Evolutionary conservation across 2,329 filamentous ascomycete species (phyloP), one percentile per base, ranked within the genome.

Genomic region (Samsoniella hepiali): DNA sequence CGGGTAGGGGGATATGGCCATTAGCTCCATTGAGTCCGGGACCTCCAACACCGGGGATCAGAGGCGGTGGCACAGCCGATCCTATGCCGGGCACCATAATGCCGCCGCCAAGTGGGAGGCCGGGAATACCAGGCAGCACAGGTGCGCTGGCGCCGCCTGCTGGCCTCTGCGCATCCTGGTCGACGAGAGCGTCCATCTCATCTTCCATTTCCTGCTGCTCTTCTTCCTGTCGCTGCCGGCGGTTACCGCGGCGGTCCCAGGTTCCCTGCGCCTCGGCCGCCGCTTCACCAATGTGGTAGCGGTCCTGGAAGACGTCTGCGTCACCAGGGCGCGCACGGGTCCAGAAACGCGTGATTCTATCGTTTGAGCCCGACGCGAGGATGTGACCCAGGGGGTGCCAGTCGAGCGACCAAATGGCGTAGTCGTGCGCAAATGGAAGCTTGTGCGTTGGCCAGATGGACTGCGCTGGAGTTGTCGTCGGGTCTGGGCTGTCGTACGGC

Each of bases 301-400:
- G 87, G 77, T 99, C 95, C 71, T 93, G 93, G 76, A 91, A 85
- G 69, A 90, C 90, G 60, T 90, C 88, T n/a, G 83, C 85, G 68
- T 97, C 94, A 56, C 95, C 95, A 1, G 95, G 95, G 55, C 95
- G 83, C 17, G 92, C 87, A 49, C 95, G 88, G 3, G 93, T 93
- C 95, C 95, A 99, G 79, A 99, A 99, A 55, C 95, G 88, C 2
- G 95, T 98, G 66, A 97, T 93, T 47, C 95, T 89, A 75, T 99
- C 95, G 75, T 99, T 98, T 11, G 93, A 97, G 13, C 95, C 95
- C 2, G 94, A 96, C 0, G 93, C 93, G 8, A 99, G 84, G 67
- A 99, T 94, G 72, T 99, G 95, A 34, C 95, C 95, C 0, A 98
- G 83, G 0, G 95, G 95, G 73, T 99, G 95, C 93, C 95, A 99